phyloP scores from a whole-genome alignment of 2,329 filamentous ascomycete species.

The Sarocladium brachiariae region DNA sequence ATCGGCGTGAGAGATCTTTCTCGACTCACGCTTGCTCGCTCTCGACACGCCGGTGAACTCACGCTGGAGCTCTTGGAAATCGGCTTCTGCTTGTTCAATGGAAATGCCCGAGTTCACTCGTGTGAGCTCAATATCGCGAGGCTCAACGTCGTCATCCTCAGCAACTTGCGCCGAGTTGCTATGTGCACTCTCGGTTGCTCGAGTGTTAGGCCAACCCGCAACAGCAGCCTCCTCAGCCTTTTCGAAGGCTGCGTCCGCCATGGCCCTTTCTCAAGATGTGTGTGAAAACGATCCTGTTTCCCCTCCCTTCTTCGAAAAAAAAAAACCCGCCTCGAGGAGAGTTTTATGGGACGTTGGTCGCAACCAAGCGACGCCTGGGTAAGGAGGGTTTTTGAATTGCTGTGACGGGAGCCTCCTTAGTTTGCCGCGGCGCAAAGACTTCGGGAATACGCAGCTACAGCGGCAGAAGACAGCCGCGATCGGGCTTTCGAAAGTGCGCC shows the following conservation, averaged over 20 bases:
- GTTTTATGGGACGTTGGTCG: too few relatives aligned
- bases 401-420: background rate
- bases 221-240: conserved; percentile 23
- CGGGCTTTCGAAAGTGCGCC: background rate
- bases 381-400: background rate
- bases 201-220: conserved; percentile 15
- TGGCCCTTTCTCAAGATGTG: conserved; percentile 13
- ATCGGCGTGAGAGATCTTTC: conserved; percentile 30
- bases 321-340: too few relatives aligned
- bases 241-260: conserved; percentile 24
- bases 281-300: too few relatives aligned
- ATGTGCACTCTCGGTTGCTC: conserved; percentile 15
- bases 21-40: conserved; percentile 29
- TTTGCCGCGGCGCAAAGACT: too few relatives aligned
- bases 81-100: conserved; percentile 59
- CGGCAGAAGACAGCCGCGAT: background rate
- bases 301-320: too few relatives aligned
- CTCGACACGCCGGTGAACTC: conserved; percentile 53
- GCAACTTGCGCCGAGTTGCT: conserved; percentile 11
- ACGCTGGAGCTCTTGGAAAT: conserved; percentile 62
- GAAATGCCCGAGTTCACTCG: conserved; percentile 42
- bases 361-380: background rate
- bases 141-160: conserved; percentile 12
- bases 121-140: conserved; percentile 5
- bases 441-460: background rate